Evolutionary conservation across 345 rosid genomes (phyloP), one percentile per base, ranked within the genome.

Genomic region (Gossypium thurberi): DNA sequence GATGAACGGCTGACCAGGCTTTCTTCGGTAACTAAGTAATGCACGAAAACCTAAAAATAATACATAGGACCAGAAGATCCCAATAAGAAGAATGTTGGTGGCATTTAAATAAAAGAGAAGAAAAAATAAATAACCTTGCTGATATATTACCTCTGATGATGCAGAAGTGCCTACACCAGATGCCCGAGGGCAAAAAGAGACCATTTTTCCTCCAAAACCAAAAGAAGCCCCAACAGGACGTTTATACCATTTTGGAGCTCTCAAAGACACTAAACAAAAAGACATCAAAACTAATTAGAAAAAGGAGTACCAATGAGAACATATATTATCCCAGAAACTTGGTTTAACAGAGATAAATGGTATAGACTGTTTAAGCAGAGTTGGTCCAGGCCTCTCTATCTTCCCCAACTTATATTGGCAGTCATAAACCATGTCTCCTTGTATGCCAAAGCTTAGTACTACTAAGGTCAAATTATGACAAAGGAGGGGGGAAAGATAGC

Each of bases 171-270:
- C 82, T 76, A 81, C 81, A 63, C 76, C 42, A 69, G 89, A 77
- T 78, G 82, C 26, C 80, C 51, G 81, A 6, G 93, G 81, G 58
- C 75, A 84, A 86, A 90, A 96, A 1, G 98, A 90, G 58, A 96
- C 90, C 80, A 96, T 87, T 88, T 93, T 91, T 78, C 99, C 99
- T 64, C 99, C 97, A 86, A 96, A 93, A 67, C 97, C 99, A 90
- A 93, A 95, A 71, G 98, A 92, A 40, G 85, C 93, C 69, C 98
- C 99, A 72, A 84, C 96, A 12, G 96, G 92, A 60, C 98, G 87
- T 78, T 87, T 91, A 69, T 84, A 91, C 99, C 99, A 95, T 82
- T 92, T 92, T 78, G 99, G 99, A 76, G 99, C 99, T 84, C 84
- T 86, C 58, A 93, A 44, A 65, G 92, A 80, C 69, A 81, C 97